A percentile compares a stretch with the other conserved stretches of the same genome.
phyloP scores from a whole-genome alignment of 163 green algal genomes.

The Coccomyxa subellipsoidea region DNA sequence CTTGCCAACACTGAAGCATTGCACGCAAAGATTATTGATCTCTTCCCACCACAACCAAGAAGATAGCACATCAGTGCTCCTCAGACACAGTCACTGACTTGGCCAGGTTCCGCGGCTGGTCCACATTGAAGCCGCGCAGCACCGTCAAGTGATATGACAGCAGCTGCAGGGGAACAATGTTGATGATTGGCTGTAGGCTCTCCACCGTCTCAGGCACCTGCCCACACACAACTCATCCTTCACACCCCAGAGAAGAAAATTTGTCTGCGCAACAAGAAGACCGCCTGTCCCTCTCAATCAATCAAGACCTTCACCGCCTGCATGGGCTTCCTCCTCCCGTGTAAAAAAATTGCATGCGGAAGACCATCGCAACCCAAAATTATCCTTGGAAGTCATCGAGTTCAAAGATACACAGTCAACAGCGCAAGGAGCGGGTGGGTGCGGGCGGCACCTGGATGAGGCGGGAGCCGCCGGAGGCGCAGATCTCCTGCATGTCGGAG shows the following conservation, averaged over 20 bases:
- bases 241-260: not conserved
- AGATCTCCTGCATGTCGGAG: constrained; percentile 38
- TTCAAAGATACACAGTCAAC: not conserved
- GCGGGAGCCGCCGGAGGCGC: constrained; percentile 16
- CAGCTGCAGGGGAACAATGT: constrained; percentile 96
- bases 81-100: constrained; percentile 65
- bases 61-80: constrained; percentile 14
- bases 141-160: constrained; percentile 94
- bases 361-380: no score
- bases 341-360: no score
- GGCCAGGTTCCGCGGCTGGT: constrained; percentile 97
- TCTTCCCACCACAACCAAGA: no score
- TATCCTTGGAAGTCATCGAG: no score
- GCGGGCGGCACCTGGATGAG: constrained; percentile 22
- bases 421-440: no score
- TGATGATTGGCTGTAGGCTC: constrained; percentile 91
- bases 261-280: not conserved
- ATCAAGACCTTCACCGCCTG: no score
- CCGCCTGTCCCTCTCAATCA: no score
- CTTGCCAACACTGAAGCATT: no score
- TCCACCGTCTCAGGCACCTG: constrained; percentile 82
- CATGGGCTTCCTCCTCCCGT: no score
- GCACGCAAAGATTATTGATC: no score
- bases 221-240: not conserved
- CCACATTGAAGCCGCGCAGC: constrained; percentile 89